Evolutionary conservation across 768 basidiomycete species (phyloP).

Genomic region (Pulveroboletus sp.): DNA sequence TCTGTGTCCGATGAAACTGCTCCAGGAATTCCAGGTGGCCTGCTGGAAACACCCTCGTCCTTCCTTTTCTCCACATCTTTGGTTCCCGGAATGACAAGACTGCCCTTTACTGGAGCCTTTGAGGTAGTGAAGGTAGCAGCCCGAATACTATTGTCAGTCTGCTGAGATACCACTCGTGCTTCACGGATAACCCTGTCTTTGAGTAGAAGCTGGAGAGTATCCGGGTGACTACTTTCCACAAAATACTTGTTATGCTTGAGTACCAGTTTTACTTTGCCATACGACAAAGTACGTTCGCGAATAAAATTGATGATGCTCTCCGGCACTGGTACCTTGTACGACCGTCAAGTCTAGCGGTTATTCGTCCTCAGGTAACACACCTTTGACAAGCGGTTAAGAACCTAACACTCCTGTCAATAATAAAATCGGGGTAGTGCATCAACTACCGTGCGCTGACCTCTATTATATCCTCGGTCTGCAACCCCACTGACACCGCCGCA

Average conservation of each 20-base stretch:
- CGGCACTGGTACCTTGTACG: constrained; percentile 80
- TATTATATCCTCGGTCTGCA: constrained; percentile 97
- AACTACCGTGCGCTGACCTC: constrained; percentile 56
- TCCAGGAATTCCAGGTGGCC: constrained; percentile 27
- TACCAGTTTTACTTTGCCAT: constrained; percentile 97
- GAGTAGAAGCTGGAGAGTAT: constrained; percentile 81
- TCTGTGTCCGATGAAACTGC: constrained; percentile 55
- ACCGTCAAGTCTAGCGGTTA: constrained; percentile 3
- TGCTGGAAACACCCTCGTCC: constrained; percentile 45
- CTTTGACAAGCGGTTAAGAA: constrained; percentile 78
- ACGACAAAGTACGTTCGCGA: constrained; percentile 88
- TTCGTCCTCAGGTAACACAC: constrained; percentile 22
- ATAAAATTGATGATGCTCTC: constrained; percentile 83
- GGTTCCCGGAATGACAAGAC: constrained; percentile 82
- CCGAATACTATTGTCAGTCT: constrained; percentile 70
- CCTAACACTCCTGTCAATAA: constrained; percentile 44
- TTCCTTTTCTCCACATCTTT: constrained; percentile 69
- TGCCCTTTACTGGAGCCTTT: constrained; percentile 79
- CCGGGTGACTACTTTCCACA: constrained; percentile 93
- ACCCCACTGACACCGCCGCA: constrained; percentile 95
- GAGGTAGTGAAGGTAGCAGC: constrained; percentile 72
- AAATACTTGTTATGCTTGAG: constrained; percentile 97
- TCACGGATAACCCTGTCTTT: constrained; percentile 84
- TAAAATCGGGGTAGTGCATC: constrained; percentile 18
- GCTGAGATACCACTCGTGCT: constrained; percentile 69